Base-by-base conservation (phyloP, 768 basidiomycete genomes). In the Paxillus ammoniavirescens region DNA sequence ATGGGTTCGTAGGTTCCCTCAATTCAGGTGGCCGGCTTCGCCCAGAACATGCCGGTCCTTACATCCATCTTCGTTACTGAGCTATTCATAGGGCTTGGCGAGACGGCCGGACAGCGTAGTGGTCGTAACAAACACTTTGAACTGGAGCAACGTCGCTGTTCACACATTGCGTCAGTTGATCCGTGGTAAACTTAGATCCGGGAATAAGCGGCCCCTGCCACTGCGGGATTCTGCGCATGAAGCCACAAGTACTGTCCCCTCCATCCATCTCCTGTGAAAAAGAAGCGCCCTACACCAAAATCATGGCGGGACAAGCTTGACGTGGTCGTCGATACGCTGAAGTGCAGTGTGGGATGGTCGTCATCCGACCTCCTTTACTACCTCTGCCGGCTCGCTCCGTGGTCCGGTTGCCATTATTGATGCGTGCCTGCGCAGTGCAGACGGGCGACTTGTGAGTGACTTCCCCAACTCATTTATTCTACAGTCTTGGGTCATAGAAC, bases 41-140 rank as follows among this genome's bases (percentile, higher is more conserved):
- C 82, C 38, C 82, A 61, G 40, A 85, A 53, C 1, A 77, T 81
- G 3, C 83, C 83, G 4, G 82, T 84, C 33, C 82, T 74, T 44
- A 79, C 66, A 62, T 84, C 82, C 76, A 83, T 81, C 61, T 83
- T 85, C 0, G 82, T 83, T 17, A 82, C 83, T 2, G 79, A 78
- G 13, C 79, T 77, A 52, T 80, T 79, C 1, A 65, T 72, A 0
- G 76, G 80, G 26, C 73, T 64, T 4, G 83, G 82, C 33, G 84
- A 68, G 50, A 77, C n/a, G n/a, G n/a, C n/a, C 78, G 1, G 76
- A 76, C 47, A 88, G 63, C 8, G 71, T 60, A 0, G 78, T 72
- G 2, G 73, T 70, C 3, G 80, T n/a, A n/a, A n/a, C n/a, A n/a
- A n/a, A n/a, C n/a, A n/a, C n/a, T n/a, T n/a, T n/a, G n/a, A n/a